Base-by-base conservation (phyloP, 2,329 filamentous ascomycete species). In the Aureobasidium sp. region DNA sequence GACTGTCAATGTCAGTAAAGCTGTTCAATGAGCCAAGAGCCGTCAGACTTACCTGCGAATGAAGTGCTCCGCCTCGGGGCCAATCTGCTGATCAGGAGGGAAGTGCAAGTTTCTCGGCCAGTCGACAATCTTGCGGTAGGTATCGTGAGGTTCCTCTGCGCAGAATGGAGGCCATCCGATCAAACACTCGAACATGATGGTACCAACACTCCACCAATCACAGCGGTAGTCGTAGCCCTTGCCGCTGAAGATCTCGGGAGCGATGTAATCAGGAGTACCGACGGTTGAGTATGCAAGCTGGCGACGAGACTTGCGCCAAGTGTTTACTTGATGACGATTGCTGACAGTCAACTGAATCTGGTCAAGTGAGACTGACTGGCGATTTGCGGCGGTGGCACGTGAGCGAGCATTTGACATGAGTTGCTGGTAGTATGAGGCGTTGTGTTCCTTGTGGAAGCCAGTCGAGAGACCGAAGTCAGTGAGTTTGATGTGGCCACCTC, bases 131-230 rank as follows among this genome's bases (percentile, higher is more conserved):
- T 99, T 99, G 68, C 93, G 88, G 78, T 99, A 99, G 1, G 94
- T 97, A 75, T 97, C 94, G 72, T 96, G 93, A 64, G 91, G 90
- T 73, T 97, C 93, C 75, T 99, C 94, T 22, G 94, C 93, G 75
- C 94, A 99, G 84, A 99, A 99, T 34, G 94, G 94, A 61, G 94
- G 94, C 94, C 94, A 99, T 70, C 94, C 94, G 65, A 99, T 91
- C 68, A 99, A 82, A 76, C 94, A 99, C 77, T 99, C 94, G 71
- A 97, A 99, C 94, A 99, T 97, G 78, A 99, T 99, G 48, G 94
- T 97, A 59, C 94, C 94, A 55, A 99, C 84, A 25, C 90, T 96
- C 94, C 94, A 99, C 94, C 94, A 99, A 80, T 99, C 94, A 74
- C 94, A 99, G 73, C 95, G 88, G 71, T 93, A 96, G 63, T 91